Percentiles rank a stretch among this genome's conserved stretches.
Evolutionary conservation across 78 protist species (phyloP).

Genomic region (Dictyostelium capitatum): DNA sequence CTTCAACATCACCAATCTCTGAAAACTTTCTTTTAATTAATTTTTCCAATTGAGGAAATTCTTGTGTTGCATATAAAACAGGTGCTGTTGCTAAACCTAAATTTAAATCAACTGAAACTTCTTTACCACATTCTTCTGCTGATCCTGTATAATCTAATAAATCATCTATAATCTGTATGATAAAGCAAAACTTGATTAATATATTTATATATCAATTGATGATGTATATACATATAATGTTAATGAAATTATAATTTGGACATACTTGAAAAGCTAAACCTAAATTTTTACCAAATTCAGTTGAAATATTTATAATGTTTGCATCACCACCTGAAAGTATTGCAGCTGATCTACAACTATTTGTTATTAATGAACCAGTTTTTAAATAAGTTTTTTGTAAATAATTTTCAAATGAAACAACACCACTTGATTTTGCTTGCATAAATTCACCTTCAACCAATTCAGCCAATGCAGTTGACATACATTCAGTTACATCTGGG

Average conservation of each 20-base stretch:
- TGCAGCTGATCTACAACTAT: constrained; percentile 76
- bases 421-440: constrained; percentile 82
- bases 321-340: constrained; percentile 15
- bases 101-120: constrained; percentile 79
- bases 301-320: constrained; percentile 12
- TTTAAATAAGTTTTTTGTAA: constrained; percentile 92
- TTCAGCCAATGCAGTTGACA: constrained; percentile 86
- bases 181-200: neutral
- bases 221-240: too few species aligned
- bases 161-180: constrained; percentile 89
- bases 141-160: constrained; percentile 89
- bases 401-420: constrained; percentile 76
- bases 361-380: constrained; percentile 93
- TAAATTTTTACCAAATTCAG: constrained; percentile 89
- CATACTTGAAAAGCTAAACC: constrained; percentile 95
- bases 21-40: constrained; percentile 87
- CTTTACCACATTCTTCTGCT: constrained; percentile 88
- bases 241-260: neutral
- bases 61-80: constrained; percentile 91
- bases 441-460: constrained; percentile 94
- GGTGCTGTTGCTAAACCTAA: constrained; percentile 95
- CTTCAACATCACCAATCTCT: constrained; percentile 84
- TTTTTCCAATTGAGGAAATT: constrained; percentile 83
- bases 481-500: constrained; percentile 38
- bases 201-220: neutral